Base-by-base conservation (phyloP, 2,329 filamentous ascomycete genomes). In the Penicillium vulpinum region DNA sequence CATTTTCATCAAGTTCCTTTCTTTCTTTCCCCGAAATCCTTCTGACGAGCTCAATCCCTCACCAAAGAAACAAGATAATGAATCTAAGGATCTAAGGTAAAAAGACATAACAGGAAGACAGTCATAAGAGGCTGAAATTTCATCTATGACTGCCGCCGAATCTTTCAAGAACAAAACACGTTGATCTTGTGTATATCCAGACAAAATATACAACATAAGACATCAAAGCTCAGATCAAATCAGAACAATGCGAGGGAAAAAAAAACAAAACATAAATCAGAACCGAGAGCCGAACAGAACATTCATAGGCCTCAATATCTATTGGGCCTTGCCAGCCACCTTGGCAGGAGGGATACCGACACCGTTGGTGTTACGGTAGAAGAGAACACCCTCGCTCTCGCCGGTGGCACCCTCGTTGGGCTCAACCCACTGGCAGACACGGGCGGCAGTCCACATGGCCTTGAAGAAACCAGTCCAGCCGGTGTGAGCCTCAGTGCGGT, bases 361-460 rank as follows among this genome's bases (percentile, higher is more conserved):
- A 21, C 91, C 90, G 78, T 97, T 99, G 68, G 84, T 83, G 84
- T 99, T 99, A 72, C 93, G 87, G 88, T 90, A 99, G 85, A 99
- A 97, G 54, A 96, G 78, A 29, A 99, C 88, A 60, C 89, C 87
- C 80, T 91, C 89, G 73, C 87, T 88, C 68, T 92, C 88, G 33
- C 91, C 93, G 72, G 86, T 77, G 49, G 92, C 90, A 52, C 86
- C 91, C 68, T 86, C 89, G 70, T 86, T 92, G 54, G 92, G 91
- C 86, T 99, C 94, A 62, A 99, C 92, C 91, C 92, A 99, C 77
- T 97, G 92, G 85, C 94, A 99, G 86, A 84, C 86, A 60, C 94
- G 87, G 41, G 90, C 86, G 68, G 85, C 90, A 65, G 79, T 88
- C 85, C 87, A 99, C 74, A 99, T 78, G 67, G 90, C 86, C 75